Conservation (phyloP, 441 rosid species). For the Mallotus japonicus region DNA sequence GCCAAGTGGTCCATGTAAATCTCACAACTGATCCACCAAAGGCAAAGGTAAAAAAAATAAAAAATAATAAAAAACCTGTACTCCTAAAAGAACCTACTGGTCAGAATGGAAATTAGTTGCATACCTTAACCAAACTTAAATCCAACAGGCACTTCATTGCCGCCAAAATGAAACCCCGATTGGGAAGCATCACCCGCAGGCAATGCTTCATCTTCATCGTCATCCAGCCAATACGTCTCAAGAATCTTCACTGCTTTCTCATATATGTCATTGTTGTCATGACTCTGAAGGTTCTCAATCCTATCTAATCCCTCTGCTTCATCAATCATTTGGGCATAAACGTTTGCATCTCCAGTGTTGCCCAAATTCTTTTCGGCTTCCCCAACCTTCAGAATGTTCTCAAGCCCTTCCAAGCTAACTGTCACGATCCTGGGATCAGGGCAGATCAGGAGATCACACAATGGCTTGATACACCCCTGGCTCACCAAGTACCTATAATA, state of each 20-base stretch:
- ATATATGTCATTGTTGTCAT: slow-evolving; percentile 69
- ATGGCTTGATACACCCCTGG: slow-evolving; percentile 76
- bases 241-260: slow-evolving; percentile 78
- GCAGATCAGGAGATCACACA: slow-evolving; percentile 76
- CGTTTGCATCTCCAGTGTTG: slow-evolving; percentile 45
- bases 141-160: slow-evolving; percentile 48
- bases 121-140: slow-evolving; percentile 67
- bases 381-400: slow-evolving; percentile 84
- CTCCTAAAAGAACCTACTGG: background rate
- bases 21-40: background rate
- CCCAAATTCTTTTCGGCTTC: slow-evolving; percentile 64
- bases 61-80: no score
- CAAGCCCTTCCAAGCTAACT: slow-evolving; percentile 81
- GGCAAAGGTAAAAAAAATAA: background rate
- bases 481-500: slow-evolving; percentile 52
- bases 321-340: slow-evolving; percentile 65
- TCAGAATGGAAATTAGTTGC: background rate
- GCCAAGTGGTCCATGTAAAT: background rate
- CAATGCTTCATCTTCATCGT: slow-evolving; percentile 50
- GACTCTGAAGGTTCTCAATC: slow-evolving; percentile 74
- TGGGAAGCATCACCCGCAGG: slow-evolving; percentile 54
- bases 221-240: slow-evolving; percentile 81
- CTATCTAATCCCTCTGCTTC: slow-evolving; percentile 75
- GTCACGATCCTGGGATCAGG: slow-evolving; percentile 85
- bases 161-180: slow-evolving; percentile 63